Evolutionary conservation across 2,329 filamentous ascomycete genomes (phyloP), one percentile per base, ranked within the genome.

Genomic region (Septoria petroselini): DNA sequence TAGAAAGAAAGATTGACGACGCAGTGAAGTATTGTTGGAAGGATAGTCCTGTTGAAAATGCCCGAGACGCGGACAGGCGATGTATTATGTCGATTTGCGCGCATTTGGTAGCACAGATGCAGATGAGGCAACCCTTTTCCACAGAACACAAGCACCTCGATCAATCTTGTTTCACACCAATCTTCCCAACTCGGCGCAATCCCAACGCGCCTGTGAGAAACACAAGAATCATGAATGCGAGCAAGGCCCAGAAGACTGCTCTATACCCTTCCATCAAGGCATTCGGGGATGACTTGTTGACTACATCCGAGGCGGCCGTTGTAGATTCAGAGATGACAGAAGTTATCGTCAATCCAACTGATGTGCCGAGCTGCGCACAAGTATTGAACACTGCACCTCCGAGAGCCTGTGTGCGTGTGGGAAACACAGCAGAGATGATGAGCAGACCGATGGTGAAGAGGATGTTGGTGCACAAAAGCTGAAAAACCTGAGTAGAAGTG

Each of bases 331-430:
- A 70, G 50, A 70, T 68, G 7, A 71, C 67, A 15, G 62, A 68
- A 34, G 56, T 69, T 15, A 69, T 63, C 1, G 69, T 69, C n/a
- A 74, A 54, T 4, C 70, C 68, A 9, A 74, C 64, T 18, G 63
- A 65, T 46, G 68, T 70, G 17, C 73, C 69, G 53, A 75, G 65
- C 58, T 76, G 68, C 18, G 69, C 58, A 37, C 72, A 60, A 0
- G 71, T 74, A 46, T 73, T 74, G 61, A 75, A 75, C 0, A 75
- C 73, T 12, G 69, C 72, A 1, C 73, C 73, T 1, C 70, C 73
- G 1, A 75, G 60, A 2, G 63, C 72, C 49, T 76, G 73, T 1
- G 67, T 72, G 31, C 63, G 62, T 0, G 60, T 43, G 0, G 71
- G 69, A 52, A 75, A 73, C 3, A 66, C 66, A 3, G 62, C 65